phyloP scores from a whole-genome alignment of 495 filamentous ascomycete genomes.

The Glarea lozoyensis region DNA sequence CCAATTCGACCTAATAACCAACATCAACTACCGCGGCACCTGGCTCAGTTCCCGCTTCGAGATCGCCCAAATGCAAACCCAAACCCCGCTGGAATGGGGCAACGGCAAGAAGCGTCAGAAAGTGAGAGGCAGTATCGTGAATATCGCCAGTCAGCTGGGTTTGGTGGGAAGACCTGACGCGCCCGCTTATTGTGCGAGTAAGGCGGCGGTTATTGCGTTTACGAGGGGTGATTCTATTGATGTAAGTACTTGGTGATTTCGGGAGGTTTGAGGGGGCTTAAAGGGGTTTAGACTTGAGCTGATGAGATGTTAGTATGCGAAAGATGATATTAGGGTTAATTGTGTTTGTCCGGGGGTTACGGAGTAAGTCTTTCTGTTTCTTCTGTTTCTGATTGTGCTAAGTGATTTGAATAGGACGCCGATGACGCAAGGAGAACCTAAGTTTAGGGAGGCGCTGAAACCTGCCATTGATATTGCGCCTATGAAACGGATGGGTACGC shows the following conservation, averaged over 20 bases:
- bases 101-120: conserved; percentile 25
- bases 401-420: conserved; percentile 26
- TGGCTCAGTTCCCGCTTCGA: conserved; percentile 42
- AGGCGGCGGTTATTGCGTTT: conserved; percentile 37
- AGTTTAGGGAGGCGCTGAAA: conserved; percentile 22
- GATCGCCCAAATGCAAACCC: conserved; percentile 37
- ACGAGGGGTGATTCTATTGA: conserved; percentile 25
- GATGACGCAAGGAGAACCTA: conserved; percentile 30
- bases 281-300: neutral
- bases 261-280: neutral
- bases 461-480: conserved; percentile 35
- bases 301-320: conserved; percentile 9
- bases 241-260: conserved; percentile 4
- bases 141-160: conserved; percentile 47
- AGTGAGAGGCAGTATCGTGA: conserved; percentile 38
- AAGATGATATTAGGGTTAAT: conserved; percentile 41
- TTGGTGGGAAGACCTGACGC: conserved; percentile 38
- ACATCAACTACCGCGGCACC: conserved; percentile 41
- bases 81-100: conserved; percentile 36
- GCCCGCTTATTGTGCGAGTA: conserved; percentile 37
- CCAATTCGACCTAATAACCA: conserved; percentile 40
- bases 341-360: conserved; percentile 45
- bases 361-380: conserved; percentile 17
- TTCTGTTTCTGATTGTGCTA: neutral
- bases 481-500: conserved; percentile 40